Base-by-base conservation (phyloP, 345 rosid genomes). In the Eucalyptus polyanthemos region DNA sequence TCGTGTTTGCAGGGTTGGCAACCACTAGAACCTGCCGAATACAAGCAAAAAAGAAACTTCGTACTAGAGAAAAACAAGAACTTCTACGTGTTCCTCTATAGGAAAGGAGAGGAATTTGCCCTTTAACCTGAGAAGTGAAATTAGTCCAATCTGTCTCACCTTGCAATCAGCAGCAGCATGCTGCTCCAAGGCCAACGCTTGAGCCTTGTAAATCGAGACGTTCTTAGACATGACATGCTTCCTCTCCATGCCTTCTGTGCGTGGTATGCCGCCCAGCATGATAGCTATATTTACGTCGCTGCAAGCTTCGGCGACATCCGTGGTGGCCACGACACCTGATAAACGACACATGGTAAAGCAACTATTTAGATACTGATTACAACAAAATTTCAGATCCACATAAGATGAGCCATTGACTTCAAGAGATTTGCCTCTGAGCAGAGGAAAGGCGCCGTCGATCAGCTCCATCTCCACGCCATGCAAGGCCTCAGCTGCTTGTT, bases 1-100 rank as follows among this genome's bases (percentile, higher is more conserved):
- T 97, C 45, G 98, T 96, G 92, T 97, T 97, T 42, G 99, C 97
- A 11, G 99, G 99, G 89, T 97, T 96, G 6, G 99, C 97, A 80
- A 97, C 95, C 80, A 96, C 96, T n/a, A 96, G 88, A 54, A 97
- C 96, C 97, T 93, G 83, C 34, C 16, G 60, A 14, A 80, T 9
- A 88, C 88, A 42, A 91, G 44, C 9, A 49, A 53, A 45, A 86
- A 31, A 65, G 76, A 31, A n/a, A 31, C 25, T 31, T 19, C 10
- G 10, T 21, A 6, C 47, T 40, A 40, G 27, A 40, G 83, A 76
- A 40, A 37, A 21, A 15, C 45, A 9, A 2, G 25, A 72, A 72
- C 81, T 72, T 19, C 0, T 2, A 17, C 34, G 10, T 34, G 9
- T 67, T 86, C 13, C 25, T 86, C 42, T 25, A 51, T 19, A 21